Percentiles rank a stretch among this genome's conserved stretches.
These are phyloP conservation scores for Hyaloscypha finlandica DNA, from an alignment of 495 filamentous ascomycete genomes.

Conservation along the genomic window DNA sequence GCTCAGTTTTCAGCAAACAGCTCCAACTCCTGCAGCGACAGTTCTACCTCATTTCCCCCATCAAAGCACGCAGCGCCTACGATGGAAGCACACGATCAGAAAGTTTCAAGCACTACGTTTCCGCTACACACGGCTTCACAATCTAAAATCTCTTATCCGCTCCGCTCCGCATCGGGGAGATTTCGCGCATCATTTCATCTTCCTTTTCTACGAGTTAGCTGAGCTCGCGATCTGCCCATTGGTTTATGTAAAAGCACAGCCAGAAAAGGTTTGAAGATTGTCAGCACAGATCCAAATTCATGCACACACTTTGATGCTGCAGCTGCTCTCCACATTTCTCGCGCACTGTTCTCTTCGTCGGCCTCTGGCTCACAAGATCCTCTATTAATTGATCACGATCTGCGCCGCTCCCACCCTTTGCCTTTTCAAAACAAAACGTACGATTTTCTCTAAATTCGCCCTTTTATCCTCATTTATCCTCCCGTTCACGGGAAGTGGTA, in stretches of 20 bases:
- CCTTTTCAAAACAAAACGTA: not conserved
- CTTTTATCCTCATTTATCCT: slow-evolving; percentile 1
- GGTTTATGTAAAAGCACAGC: not conserved
- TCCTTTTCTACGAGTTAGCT: not conserved
- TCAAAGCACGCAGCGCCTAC: not conserved
- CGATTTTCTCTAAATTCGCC: not conserved
- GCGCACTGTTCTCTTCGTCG: slow-evolving; percentile 4
- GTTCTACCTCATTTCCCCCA: not conserved
- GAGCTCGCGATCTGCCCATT: not conserved
- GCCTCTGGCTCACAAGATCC: not conserved
- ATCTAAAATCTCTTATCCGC: not conserved
- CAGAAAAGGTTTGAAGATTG: not conserved
- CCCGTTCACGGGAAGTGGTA: not conserved
- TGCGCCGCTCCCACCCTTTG: not conserved
- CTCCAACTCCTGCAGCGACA: not conserved
- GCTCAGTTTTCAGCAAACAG: not conserved
- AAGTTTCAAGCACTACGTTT: not conserved
- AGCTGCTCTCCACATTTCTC: no score
- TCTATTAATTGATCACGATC: not conserved
- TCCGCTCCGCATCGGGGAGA: not conserved
- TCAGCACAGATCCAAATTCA: not conserved
- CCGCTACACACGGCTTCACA: not conserved
- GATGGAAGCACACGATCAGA: not conserved
- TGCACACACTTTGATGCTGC: no score
- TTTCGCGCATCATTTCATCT: not conserved